Conservation (phyloP, 2,329 filamentous ascomycete species). For the Claviceps pazoutovae region DNA sequence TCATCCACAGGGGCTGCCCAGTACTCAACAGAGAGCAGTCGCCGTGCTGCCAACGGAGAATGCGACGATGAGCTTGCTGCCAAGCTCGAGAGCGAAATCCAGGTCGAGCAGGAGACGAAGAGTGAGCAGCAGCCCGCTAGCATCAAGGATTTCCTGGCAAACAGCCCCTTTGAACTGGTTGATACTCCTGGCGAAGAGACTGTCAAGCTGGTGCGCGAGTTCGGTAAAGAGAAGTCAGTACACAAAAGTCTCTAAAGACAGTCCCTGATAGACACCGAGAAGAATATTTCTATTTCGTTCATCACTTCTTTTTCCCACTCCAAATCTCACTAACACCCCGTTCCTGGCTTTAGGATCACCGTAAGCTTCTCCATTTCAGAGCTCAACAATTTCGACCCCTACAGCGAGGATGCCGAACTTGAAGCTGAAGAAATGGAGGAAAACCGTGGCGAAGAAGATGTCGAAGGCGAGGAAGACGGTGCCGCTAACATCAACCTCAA, state of each 20-base stretch:
- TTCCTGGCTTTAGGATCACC: slow-evolving; percentile 21
- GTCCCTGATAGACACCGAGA: no score
- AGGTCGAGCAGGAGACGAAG: slow-evolving; percentile 72
- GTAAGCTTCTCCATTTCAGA: slow-evolving; percentile 30
- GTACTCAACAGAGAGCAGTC: slow-evolving; percentile 32
- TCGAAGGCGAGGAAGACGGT: slow-evolving; percentile 34
- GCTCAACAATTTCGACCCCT: slow-evolving; percentile 26
- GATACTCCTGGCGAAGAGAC: slow-evolving; percentile 79
- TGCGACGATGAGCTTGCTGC: slow-evolving; percentile 67
- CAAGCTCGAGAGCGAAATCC: slow-evolving; percentile 75
- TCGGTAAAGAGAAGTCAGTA: slow-evolving; percentile 73
- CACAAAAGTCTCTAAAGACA: not conserved
- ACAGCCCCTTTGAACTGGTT: slow-evolving; percentile 68
- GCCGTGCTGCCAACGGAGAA: slow-evolving; percentile 29
- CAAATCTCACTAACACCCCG: not conserved
- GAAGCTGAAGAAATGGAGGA: slow-evolving; percentile 28
- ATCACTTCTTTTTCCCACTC: no score
- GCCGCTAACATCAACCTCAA: slow-evolving; percentile 71
- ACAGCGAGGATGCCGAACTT: slow-evolving; percentile 22
- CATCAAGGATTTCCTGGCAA: slow-evolving; percentile 79
- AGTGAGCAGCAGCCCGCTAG: slow-evolving; percentile 59
- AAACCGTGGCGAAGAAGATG: slow-evolving; percentile 35
- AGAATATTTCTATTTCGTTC: no score
- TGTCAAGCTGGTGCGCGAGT: slow-evolving; percentile 68
- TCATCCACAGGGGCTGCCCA: slow-evolving; percentile 26